These are phyloP conservation scores for Pichia sp. DNA, from an alignment of 1,139 yeast species.

Conservation along the genomic window DNA sequence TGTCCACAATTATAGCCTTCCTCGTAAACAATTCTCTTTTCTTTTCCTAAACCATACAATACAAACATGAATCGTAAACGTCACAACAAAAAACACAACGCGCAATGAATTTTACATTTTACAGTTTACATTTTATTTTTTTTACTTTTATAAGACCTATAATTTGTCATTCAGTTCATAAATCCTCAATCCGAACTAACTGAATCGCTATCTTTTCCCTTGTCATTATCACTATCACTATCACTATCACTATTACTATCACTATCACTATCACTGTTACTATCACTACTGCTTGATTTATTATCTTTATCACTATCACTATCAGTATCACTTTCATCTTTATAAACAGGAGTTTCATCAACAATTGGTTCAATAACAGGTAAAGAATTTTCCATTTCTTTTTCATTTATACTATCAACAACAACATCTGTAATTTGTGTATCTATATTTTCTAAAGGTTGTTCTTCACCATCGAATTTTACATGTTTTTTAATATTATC, in stretches of 20 bases:
- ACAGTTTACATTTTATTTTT: no score
- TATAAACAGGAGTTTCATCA: conserved; percentile 3
- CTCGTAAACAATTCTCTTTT: background rate
- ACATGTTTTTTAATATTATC: conserved; percentile 21
- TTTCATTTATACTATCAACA: conserved; percentile 14
- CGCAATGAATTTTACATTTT: no score
- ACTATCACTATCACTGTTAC: conserved; percentile 14
- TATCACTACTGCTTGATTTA: conserved; percentile 10
- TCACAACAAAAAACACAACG: no score
- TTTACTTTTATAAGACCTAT: no score
- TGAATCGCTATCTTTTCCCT: background rate
- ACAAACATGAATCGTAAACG: no score
- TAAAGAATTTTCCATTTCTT: conserved; percentile 4
- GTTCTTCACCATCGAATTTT: conserved; percentile 29
- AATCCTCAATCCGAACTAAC: background rate
- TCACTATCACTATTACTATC: conserved; percentile 20
- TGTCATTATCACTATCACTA: background rate
- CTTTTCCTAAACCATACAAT: no score
- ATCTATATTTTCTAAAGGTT: conserved; percentile 32
- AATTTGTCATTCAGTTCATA: no score
- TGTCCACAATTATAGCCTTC: background rate
- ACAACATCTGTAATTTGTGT: conserved; percentile 30
- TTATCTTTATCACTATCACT: conserved; percentile 10
- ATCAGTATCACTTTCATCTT: conserved; percentile 2
- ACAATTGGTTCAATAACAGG: conserved; percentile 10